phyloP scores from a whole-genome alignment of 176 grass and related monocot species.

The Chloris gayana region DNA sequence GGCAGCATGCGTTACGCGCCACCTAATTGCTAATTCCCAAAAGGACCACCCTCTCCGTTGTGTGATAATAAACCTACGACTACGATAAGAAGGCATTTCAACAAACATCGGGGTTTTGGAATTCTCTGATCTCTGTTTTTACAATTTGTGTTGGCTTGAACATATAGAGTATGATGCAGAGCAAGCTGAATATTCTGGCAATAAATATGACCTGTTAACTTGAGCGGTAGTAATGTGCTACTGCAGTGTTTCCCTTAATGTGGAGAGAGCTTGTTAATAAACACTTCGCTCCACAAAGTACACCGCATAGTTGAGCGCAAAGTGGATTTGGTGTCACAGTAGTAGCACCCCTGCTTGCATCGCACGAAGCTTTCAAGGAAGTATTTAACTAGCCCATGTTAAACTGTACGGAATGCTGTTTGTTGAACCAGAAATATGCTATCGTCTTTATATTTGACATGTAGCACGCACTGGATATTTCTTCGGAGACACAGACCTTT shows the following conservation, averaged over 20 bases:
- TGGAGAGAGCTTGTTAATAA: background rate
- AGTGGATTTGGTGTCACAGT: slow-evolving; percentile 36
- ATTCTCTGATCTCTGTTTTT: slow-evolving; percentile 8
- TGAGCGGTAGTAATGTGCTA: background rate
- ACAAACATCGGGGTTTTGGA: slow-evolving; percentile 36
- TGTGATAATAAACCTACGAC: background rate
- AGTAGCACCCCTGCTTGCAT: slow-evolving; percentile 7
- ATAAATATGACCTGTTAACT: too few species aligned
- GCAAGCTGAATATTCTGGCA: background rate
- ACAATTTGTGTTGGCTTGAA: slow-evolving; percentile 20
- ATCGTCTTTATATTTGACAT: background rate
- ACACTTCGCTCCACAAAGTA: background rate
- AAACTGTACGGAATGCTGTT: background rate
- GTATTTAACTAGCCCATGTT: background rate
- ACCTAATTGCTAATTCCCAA: slow-evolving; percentile 24
- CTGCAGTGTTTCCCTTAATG: slow-evolving; percentile 5
- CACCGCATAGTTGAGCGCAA: slow-evolving; percentile 18
- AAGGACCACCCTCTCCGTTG: slow-evolving; percentile 44
- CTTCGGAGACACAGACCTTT: too few species aligned
- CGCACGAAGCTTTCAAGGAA: slow-evolving; percentile 11
- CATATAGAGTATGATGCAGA: slow-evolving; percentile 8
- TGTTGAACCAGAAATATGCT: background rate
- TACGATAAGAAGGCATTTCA: background rate
- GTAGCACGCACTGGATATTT: too few species aligned
- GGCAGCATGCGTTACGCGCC: slow-evolving; percentile 28